Evolutionary conservation across 208 protist species (phyloP).

Genomic region (Trypanosoma cruzi): DNA sequence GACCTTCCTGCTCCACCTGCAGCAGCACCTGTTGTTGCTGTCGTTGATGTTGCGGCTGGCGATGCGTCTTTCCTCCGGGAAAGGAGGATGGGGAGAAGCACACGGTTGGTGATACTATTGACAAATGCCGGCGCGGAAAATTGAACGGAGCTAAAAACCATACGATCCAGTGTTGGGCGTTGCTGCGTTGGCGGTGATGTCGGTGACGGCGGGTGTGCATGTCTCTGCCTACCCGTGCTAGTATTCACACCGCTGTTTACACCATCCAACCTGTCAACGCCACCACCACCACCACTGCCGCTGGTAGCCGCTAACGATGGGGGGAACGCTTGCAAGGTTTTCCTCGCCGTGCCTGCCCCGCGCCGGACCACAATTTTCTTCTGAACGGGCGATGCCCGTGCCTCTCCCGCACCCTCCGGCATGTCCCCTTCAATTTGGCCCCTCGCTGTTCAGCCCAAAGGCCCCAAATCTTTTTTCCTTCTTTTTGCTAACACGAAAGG

Average conservation of each 20-base stretch:
- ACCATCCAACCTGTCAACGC: background rate
- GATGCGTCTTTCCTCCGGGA: background rate
- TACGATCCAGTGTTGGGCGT: slow-evolving; percentile 42
- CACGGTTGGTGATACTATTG: slow-evolving; percentile 68
- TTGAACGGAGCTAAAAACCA: slow-evolving; percentile 55
- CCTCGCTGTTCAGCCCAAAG: background rate
- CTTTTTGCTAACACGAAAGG: background rate
- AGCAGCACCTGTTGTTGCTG: background rate
- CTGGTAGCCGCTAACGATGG: background rate
- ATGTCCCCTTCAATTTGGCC: background rate
- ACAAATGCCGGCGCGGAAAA: slow-evolving; percentile 77
- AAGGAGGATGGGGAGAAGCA: slow-evolving; percentile 52
- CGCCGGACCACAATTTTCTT: slow-evolving; percentile 1
- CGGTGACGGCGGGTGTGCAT: background rate
- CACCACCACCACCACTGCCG: too few relatives aligned
- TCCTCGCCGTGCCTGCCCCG: background rate
- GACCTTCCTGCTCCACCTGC: slow-evolving; percentile 10
- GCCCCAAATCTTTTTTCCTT: background rate
- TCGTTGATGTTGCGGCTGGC: background rate
- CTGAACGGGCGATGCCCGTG: background rate
- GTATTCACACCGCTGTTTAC: background rate
- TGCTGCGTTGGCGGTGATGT: background rate
- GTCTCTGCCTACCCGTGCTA: background rate
- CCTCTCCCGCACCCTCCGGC: background rate
- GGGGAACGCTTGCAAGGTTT: background rate